These are phyloP conservation scores for Teratosphaeria epicoccoides DNA, from an alignment of 2,329 filamentous ascomycete genomes.

Conservation along the genomic window DNA sequence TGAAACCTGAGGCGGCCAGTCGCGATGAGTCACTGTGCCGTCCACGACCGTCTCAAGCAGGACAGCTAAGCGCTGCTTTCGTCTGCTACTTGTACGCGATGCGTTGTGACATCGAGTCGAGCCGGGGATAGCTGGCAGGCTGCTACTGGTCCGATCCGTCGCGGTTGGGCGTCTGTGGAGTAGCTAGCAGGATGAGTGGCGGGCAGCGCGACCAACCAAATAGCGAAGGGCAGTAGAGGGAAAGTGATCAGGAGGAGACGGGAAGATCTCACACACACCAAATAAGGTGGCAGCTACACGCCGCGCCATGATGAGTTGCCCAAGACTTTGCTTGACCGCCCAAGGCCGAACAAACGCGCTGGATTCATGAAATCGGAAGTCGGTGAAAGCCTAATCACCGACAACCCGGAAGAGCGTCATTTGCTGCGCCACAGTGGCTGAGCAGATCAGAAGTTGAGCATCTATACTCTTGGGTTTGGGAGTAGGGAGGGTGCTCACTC, in stretches of 20 bases:
- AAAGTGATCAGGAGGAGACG: not conserved
- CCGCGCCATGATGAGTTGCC: not conserved
- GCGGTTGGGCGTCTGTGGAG: conserved; percentile 1
- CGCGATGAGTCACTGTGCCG: not conserved
- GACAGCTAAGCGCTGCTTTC: not conserved
- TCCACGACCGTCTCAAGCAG: not conserved
- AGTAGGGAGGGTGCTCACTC: no score
- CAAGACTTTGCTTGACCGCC: not conserved
- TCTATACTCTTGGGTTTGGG: no score
- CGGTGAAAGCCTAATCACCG: not conserved
- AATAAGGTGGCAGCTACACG: not conserved
- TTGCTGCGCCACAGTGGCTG: not conserved
- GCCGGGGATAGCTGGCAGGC: not conserved
- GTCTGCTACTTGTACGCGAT: no score
- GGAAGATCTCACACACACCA: not conserved
- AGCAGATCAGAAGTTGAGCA: no score
- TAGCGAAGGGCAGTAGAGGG: not conserved
- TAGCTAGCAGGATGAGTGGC: not conserved
- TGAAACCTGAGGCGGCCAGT: conserved; percentile 1
- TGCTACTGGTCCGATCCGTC: conserved; percentile 1
- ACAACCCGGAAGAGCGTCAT: not conserved
- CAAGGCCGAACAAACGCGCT: not conserved
- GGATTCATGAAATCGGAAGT: not conserved
- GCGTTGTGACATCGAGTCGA: not conserved
- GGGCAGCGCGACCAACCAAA: not conserved